A percentile compares a stretch with the other conserved stretches of the same genome.
Evolutionary conservation across 352 stramenopile genomes (phyloP).

Genomic region (Globisporangium yorkense): DNA sequence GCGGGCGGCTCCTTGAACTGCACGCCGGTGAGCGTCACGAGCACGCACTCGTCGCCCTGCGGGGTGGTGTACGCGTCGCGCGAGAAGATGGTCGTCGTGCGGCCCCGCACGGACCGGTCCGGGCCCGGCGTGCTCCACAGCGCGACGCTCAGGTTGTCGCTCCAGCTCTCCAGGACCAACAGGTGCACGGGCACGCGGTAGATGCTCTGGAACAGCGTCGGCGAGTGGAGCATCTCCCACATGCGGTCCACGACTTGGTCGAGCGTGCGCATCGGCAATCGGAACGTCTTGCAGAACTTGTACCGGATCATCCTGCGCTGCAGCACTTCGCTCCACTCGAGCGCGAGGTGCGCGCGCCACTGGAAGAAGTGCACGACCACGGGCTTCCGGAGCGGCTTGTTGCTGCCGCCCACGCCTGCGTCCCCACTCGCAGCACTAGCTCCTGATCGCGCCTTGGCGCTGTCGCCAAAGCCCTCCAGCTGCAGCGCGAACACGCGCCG

Average conservation of each 20-base stretch:
- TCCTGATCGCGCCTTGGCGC: too few relatives aligned
- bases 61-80: not conserved
- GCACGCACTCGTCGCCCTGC: not conserved
- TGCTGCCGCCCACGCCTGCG: not conserved
- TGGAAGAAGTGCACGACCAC: slow-evolving; percentile 9
- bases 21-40: slow-evolving; percentile 7
- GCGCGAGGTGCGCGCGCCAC: not conserved
- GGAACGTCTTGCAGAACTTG: slow-evolving; percentile 10
- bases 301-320: slow-evolving; percentile 3
- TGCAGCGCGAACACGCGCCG: slow-evolving; percentile 1
- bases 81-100: slow-evolving; percentile 1
- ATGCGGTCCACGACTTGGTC: not conserved
- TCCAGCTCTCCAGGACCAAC: slow-evolving; percentile 5
- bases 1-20: not conserved
- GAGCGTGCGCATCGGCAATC: not conserved
- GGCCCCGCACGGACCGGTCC: not conserved
- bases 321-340: slow-evolving; percentile 1
- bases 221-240: slow-evolving; percentile 9
- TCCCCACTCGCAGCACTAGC: not conserved
- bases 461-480: not conserved
- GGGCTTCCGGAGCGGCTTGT: not conserved
- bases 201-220: slow-evolving; percentile 4
- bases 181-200: slow-evolving; percentile 6
- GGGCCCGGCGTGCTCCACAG: slow-evolving; percentile 7
- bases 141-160: slow-evolving; percentile 7